A percentile compares a stretch with the other conserved stretches of the same genome.
Conservation (phyloP, 768 basidiomycete genomes). For the Collybia sp. region DNA sequence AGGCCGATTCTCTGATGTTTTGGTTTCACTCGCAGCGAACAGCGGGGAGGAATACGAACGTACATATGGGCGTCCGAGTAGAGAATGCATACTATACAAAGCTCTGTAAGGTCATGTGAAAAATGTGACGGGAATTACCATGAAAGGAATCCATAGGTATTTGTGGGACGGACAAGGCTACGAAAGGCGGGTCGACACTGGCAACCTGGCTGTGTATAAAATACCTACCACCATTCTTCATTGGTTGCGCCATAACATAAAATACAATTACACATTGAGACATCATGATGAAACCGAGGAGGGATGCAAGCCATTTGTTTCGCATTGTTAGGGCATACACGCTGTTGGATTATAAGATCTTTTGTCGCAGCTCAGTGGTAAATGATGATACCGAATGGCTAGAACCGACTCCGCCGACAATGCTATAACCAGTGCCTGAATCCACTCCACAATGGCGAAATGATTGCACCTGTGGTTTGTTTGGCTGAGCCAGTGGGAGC, state of each 20-base stretch:
- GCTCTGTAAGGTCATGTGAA: neutral
- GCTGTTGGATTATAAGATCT: neutral
- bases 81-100: neutral
- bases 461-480: neutral
- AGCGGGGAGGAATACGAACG: neutral
- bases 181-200: neutral
- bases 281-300: neutral
- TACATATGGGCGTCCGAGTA: neutral
- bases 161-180: slow-evolving; percentile 9
- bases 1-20: neutral
- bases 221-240: neutral
- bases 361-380: no score
- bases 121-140: slow-evolving; percentile 2
- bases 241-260: neutral
- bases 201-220: neutral
- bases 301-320: neutral
- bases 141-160: slow-evolving; percentile 11
- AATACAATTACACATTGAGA: neutral
- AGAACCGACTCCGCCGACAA: slow-evolving; percentile 1
- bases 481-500: neutral
- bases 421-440: slow-evolving; percentile 1
- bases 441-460: slow-evolving; percentile 3
- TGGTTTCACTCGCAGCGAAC: neutral
- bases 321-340: neutral
- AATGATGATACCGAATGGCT: neutral